Evolutionary conservation across 2,329 filamentous ascomycete species (phyloP).

Genomic region (Xylariales sp.): DNA sequence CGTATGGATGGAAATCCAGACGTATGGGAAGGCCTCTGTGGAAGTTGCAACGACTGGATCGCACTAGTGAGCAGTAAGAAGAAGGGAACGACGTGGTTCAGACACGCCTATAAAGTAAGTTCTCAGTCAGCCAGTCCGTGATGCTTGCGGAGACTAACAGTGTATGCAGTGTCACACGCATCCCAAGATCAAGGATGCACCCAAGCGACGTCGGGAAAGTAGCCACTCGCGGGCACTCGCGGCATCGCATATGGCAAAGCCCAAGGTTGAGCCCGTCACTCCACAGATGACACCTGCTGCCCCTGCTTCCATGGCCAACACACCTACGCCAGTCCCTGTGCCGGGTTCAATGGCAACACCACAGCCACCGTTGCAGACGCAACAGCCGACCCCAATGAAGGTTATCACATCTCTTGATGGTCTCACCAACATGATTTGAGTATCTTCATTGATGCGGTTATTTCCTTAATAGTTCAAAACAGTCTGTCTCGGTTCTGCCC

Average conservation of each 20-base stretch:
- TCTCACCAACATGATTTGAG: slow-evolving; percentile 43
- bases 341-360: slow-evolving; percentile 15
- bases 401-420: slow-evolving; percentile 33
- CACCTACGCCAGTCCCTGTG: slow-evolving; percentile 30
- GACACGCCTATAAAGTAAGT: slow-evolving; percentile 78
- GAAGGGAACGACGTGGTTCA: slow-evolving; percentile 89
- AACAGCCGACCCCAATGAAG: slow-evolving; percentile 25
- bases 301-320: slow-evolving; percentile 29
- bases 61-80: slow-evolving; percentile 80
- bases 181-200: slow-evolving; percentile 65
- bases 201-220: slow-evolving; percentile 62
- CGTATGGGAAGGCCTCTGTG: slow-evolving; percentile 76
- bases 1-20: slow-evolving; percentile 77
- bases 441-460: no score
- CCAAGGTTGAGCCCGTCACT: slow-evolving; percentile 41
- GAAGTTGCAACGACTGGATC: slow-evolving; percentile 76
- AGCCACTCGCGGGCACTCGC: slow-evolving; percentile 43
- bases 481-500: no score
- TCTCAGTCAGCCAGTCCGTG: neutral
- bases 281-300: slow-evolving; percentile 38
- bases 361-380: slow-evolving; percentile 21
- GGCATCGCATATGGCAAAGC: slow-evolving; percentile 40
- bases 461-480: no score
- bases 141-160: slow-evolving; percentile 14
- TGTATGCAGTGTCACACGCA: slow-evolving; percentile 61